Evolutionary conservation across 345 rosid genomes (phyloP).

Genomic region (Odontarrhena argentea): DNA sequence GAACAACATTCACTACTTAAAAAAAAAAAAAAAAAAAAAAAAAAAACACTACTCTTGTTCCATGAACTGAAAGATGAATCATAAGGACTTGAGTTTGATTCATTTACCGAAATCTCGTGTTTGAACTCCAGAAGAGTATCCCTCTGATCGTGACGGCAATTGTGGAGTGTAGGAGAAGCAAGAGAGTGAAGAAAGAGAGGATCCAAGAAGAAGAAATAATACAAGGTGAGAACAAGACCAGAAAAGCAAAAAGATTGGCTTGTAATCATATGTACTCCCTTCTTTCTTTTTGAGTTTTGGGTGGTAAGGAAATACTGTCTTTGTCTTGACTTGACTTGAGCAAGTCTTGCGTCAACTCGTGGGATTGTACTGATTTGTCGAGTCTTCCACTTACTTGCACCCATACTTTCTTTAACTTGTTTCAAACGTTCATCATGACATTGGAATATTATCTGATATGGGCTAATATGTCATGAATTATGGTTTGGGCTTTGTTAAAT

Average conservation of each 20-base stretch:
- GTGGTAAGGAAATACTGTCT: background rate
- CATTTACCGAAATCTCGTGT: background rate
- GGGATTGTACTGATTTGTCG: too few relatives aligned
- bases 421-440: too few relatives aligned
- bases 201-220: conserved; percentile 7
- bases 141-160: conserved; percentile 13
- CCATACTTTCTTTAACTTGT: too few relatives aligned
- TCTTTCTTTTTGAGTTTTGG: background rate
- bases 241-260: background rate
- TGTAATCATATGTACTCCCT: background rate
- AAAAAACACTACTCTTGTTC: conserved; percentile 11
- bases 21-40: too few relatives aligned
- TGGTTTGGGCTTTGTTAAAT: too few relatives aligned
- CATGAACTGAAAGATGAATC: background rate
- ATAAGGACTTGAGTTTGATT: background rate
- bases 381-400: too few relatives aligned
- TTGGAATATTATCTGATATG: too few relatives aligned
- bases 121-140: conserved; percentile 26
- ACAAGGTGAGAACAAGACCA: too few relatives aligned
- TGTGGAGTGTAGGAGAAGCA: conserved; percentile 3
- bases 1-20: conserved; percentile 19
- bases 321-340: too few relatives aligned
- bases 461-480: too few relatives aligned
- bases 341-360: background rate
- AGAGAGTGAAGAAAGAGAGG: background rate